Conservation (phyloP, 2,329 filamentous ascomycete genomes). For the Atkinsonella texensis region DNA sequence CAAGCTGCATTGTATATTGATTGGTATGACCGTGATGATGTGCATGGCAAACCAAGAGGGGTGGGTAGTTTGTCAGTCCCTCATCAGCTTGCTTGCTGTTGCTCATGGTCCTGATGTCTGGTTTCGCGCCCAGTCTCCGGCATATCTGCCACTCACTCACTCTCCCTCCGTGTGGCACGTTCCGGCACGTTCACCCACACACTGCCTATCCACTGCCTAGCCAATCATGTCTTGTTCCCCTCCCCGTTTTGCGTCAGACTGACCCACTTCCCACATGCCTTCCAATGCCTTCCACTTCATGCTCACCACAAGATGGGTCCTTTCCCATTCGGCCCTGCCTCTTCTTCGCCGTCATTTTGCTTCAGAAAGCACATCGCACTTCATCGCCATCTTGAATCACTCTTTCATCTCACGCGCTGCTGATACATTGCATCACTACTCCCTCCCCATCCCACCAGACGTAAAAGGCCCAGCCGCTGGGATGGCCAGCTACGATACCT, state of each 20-base stretch:
- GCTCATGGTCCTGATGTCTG: too few species aligned
- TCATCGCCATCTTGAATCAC: not conserved
- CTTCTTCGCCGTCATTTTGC: not conserved
- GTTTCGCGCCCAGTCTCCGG: too few species aligned
- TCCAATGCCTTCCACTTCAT: not conserved
- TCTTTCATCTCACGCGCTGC: not conserved
- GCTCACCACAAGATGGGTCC: not conserved
- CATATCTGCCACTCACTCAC: too few species aligned
- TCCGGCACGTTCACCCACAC: too few species aligned
- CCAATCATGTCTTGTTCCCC: not conserved
- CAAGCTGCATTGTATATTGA: too few species aligned
- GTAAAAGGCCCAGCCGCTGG: not conserved
- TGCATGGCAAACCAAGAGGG: too few species aligned
- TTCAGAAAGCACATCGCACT: not conserved
- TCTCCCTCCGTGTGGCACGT: too few species aligned
- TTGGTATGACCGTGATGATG: too few species aligned
- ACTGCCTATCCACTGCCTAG: not conserved
- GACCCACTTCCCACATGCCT: not conserved
- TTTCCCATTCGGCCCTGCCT: not conserved
- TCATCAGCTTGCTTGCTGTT: too few species aligned
- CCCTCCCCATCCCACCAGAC: not conserved
- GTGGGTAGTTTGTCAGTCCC: too few species aligned
- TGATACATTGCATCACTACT: not conserved
- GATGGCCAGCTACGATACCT: slow-evolving; percentile 41
- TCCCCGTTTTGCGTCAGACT: not conserved